These are phyloP conservation scores for Medicago arabica DNA, from an alignment of 306 rosid species.

Conservation along the genomic window DNA sequence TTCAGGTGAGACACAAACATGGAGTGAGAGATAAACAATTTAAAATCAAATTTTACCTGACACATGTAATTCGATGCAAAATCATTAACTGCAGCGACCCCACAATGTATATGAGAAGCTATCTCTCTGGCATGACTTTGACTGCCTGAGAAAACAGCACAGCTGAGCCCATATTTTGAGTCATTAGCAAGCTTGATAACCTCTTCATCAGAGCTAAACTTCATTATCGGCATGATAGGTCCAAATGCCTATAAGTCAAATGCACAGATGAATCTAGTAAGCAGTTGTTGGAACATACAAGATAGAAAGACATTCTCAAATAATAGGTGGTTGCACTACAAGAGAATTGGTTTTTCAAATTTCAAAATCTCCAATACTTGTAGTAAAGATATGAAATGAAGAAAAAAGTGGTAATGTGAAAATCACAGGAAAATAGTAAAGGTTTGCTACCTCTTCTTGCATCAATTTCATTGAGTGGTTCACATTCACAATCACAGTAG, in stretches of 20 bases:
- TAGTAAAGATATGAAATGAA: not conserved
- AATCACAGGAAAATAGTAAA: slow-evolving; percentile 15
- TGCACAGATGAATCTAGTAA: slow-evolving; percentile 36
- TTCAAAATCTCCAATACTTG: slow-evolving; percentile 37
- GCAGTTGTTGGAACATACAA: slow-evolving; percentile 24
- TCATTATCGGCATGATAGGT: slow-evolving; percentile 94
- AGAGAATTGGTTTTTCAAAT: slow-evolving; percentile 6
- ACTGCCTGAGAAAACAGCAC: slow-evolving; percentile 91
- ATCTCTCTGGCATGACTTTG: slow-evolving; percentile 76
- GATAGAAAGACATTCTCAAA: slow-evolving; percentile 13
- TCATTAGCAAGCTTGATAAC: slow-evolving; percentile 86
- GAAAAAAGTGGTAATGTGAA: slow-evolving; percentile 1
- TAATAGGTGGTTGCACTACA: slow-evolving; percentile 29
- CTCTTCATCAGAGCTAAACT: slow-evolving; percentile 84
- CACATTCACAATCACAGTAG: slow-evolving; percentile 85
- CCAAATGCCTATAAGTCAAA: slow-evolving; percentile 74
- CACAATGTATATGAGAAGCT: slow-evolving; percentile 82
- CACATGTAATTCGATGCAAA: slow-evolving; percentile 87
- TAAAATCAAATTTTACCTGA: slow-evolving; percentile 60
- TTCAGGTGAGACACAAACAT: slow-evolving; percentile 9
- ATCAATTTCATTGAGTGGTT: slow-evolving; percentile 91
- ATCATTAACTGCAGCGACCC: slow-evolving; percentile 81
- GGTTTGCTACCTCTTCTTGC: slow-evolving; percentile 90
- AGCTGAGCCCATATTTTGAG: slow-evolving; percentile 88
- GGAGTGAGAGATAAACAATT: not conserved